phyloP scores from a whole-genome alignment of 1,284 basidiomycete genomes.

The Lentinus polychrous region DNA sequence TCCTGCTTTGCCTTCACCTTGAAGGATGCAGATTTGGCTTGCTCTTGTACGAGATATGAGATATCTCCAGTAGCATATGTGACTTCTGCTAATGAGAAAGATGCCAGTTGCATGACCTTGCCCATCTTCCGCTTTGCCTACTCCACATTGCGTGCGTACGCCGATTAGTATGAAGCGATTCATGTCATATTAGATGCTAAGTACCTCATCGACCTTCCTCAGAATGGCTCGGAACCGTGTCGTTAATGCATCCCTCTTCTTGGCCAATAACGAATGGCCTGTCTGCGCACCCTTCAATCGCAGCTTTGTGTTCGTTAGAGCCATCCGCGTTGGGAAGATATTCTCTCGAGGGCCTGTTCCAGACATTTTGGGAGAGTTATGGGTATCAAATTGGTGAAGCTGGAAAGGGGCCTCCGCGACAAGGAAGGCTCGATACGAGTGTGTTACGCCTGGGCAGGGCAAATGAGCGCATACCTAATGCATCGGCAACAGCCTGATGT shows the following conservation, averaged over 20 bases:
- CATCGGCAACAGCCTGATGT: too few species aligned
- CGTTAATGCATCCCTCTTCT: constrained; percentile 94
- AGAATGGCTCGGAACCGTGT: constrained; percentile 89
- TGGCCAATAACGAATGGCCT: constrained; percentile 93
- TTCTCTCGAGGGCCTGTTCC: constrained; percentile 85
- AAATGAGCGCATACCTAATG: too few species aligned
- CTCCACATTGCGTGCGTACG: neutral
- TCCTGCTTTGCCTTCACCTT: constrained; percentile 94
- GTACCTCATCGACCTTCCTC: constrained; percentile 89
- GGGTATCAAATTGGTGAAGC: neutral
- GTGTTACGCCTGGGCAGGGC: too few species aligned
- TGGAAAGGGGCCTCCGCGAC: neutral
- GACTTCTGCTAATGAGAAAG: constrained; percentile 97
- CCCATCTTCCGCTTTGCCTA: constrained; percentile 99
- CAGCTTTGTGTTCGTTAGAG: constrained; percentile 88
- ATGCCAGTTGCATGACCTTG: constrained; percentile 95
- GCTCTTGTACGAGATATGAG: constrained; percentile 90
- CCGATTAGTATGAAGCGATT: neutral
- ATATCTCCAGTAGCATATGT: constrained; percentile 98
- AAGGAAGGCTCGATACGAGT: neutral
- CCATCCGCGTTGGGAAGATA: constrained; percentile 93
- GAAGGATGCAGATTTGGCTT: constrained; percentile 88
- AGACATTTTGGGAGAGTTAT: constrained; percentile 54
- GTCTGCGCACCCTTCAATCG: constrained; percentile 96
- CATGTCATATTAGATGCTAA: constrained; percentile 15